Base-by-base conservation (phyloP, 2,329 filamentous ascomycete genomes). In the Cadophora sp. region DNA sequence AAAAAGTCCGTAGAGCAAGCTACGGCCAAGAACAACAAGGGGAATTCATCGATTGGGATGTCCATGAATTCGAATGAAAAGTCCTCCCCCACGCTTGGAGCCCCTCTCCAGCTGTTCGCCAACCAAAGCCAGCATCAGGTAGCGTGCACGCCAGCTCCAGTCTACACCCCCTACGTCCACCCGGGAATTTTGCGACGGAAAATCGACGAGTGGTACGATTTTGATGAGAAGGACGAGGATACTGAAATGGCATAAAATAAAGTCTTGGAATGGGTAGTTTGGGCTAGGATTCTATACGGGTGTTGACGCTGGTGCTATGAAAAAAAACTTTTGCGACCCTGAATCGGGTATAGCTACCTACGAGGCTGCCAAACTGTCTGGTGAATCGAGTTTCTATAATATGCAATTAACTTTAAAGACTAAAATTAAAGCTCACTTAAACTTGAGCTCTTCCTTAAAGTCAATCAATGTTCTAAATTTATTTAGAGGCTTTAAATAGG, bases 181-280 rank as follows among this genome's bases (percentile, higher is more conserved):
- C 47, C 47, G 4, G 47, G 47, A 24, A 50, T 50, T 24, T 22
- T 14, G 47, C n/a, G 47, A 24, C 47, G 47, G 18, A 50, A 50
- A 50, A 50, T 50, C 13, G 47, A 50, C n/a, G 47, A 50, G 20
- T 50, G 20, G 20, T 50, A 50, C 22, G 47, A 50, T 6, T 50
- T 50, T 50, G 47, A 50, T 11, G 47, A 50, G 20, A 20, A 50
- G n/a, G 47, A 24, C 7, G 47, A 50, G 2, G 47, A 50, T 24
- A 20, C n/a, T 8, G 47, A 50, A 20, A 50, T 50, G 47, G 47
- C 47, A 6, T 50, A 24, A 20, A 13, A n/a, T 39, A 39, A 4
- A n/a, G 27, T 45, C 5, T 45, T 45, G 41, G 41, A 18, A 45
- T 45, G 2, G 41, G 16, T 45, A 45, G 14, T 45, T 45, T 45